Evolutionary conservation across 306 rosid species (phyloP).

Genomic region (Sicyos edulis): DNA sequence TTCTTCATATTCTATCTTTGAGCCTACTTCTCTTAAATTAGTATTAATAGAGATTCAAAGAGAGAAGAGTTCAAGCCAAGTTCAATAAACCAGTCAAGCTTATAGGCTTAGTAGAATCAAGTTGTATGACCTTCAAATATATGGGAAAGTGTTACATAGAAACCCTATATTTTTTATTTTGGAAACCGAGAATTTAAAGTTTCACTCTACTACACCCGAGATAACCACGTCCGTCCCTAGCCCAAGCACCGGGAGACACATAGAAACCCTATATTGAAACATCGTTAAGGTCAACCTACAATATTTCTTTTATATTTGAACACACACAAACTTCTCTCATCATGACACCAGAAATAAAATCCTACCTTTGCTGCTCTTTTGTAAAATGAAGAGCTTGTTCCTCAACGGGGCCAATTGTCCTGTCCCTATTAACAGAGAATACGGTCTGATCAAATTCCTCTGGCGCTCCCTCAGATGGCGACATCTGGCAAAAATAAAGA

Average conservation of each 20-base stretch:
- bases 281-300: too few species aligned
- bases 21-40: not conserved
- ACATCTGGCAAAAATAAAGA: conserved; percentile 44
- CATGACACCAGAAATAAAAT: not conserved
- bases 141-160: too few species aligned
- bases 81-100: not conserved
- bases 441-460: conserved; percentile 96
- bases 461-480: conserved; percentile 74
- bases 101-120: not conserved
- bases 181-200: too few species aligned
- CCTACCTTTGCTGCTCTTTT: conserved; percentile 80
- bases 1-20: not conserved
- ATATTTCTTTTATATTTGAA: not conserved
- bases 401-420: conserved; percentile 62
- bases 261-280: too few species aligned
- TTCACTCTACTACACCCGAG: too few species aligned
- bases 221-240: too few species aligned
- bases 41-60: not conserved
- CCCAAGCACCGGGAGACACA: too few species aligned
- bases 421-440: conserved; percentile 42
- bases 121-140: too few species aligned
- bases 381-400: conserved; percentile 52
- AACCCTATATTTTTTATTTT: too few species aligned
- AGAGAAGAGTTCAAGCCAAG: not conserved
- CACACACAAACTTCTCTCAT: not conserved